Evolutionary conservation across 202 grass and related monocot genomes (phyloP).

Genomic region (Bolboschoenoplectus hybrid): DNA sequence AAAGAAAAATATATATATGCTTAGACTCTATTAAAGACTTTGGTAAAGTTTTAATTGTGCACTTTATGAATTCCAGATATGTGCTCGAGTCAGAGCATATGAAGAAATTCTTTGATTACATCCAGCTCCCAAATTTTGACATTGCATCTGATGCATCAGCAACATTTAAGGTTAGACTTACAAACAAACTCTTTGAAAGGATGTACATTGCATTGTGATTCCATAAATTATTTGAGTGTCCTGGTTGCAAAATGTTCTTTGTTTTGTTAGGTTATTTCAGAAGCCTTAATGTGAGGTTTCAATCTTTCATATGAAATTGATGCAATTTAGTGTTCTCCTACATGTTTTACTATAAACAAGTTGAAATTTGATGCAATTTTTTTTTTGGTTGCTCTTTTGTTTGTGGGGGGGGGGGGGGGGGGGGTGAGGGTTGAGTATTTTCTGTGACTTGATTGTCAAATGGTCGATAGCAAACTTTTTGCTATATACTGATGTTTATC

Average conservation of each 20-base stretch:
- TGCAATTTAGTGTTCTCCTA: not conserved
- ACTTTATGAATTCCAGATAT: conserved; percentile 52
- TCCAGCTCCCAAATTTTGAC: conserved; percentile 98
- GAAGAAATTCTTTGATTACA: conserved; percentile 98
- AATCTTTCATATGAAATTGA: not conserved
- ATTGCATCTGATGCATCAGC: conserved; percentile 96
- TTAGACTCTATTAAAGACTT: not conserved
- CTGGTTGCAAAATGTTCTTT: not conserved
- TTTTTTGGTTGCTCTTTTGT: not conserved
- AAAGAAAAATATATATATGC: not conserved
- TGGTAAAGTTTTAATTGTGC: not conserved
- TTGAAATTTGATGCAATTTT: not conserved
- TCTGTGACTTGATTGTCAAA: not conserved
- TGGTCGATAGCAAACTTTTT: not conserved
- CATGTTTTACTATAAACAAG: not conserved
- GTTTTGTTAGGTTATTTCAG: not conserved
- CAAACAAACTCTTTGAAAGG: conserved; percentile 1
- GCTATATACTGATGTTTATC: not conserved
- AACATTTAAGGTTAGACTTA: conserved; percentile 75
- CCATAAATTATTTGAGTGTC: conserved; percentile 18
- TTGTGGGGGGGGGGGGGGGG: not conserved
- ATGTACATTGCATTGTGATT: not conserved
- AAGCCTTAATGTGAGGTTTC: not conserved
- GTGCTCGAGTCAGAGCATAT: conserved; percentile 96
- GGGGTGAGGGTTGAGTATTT: not conserved